These are phyloP conservation scores for Saturnispora halmiae DNA, from an alignment of 805 yeast species.

Conservation along the genomic window DNA sequence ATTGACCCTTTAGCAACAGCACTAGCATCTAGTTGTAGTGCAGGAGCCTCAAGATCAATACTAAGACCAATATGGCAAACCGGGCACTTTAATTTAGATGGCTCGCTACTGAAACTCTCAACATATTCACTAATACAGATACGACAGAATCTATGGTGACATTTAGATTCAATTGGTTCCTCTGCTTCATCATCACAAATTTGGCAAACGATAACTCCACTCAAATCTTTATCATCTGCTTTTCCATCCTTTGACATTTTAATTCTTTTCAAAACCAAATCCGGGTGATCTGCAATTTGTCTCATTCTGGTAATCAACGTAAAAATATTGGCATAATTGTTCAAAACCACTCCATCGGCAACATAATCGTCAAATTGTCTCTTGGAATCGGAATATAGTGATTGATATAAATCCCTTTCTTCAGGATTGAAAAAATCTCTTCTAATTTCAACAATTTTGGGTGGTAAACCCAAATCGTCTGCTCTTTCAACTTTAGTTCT, in stretches of 20 bases:
- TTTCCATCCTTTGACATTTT: constrained; percentile 29
- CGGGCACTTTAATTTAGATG: constrained; percentile 68
- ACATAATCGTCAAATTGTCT: constrained; percentile 88
- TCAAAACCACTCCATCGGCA: constrained; percentile 91
- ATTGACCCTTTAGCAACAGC: constrained; percentile 59
- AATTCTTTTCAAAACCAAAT: constrained; percentile 69
- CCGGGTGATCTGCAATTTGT: constrained; percentile 97
- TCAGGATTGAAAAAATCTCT: constrained; percentile 86
- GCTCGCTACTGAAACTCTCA: constrained; percentile 63
- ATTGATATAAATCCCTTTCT: constrained; percentile 85
- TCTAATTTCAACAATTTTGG: constrained; percentile 84
- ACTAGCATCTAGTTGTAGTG: constrained; percentile 58
- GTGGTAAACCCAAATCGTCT: constrained; percentile 95
- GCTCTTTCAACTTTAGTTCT: constrained; percentile 95
- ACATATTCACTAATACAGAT: constrained; percentile 86
- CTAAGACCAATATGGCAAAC: constrained; percentile 92
- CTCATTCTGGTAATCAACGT: constrained; percentile 95
- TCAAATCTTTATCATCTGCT: constrained; percentile 21
- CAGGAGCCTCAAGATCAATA: constrained; percentile 82
- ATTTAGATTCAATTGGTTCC: constrained; percentile 89
- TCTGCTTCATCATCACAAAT: constrained; percentile 97
- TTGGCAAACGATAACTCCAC: constrained; percentile 68
- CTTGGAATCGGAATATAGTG: constrained; percentile 77
- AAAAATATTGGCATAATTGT: constrained; percentile 94
- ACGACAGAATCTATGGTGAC: constrained; percentile 91